Conservation (phyloP, 2,329 filamentous ascomycete species). For the Phoma sp. region DNA sequence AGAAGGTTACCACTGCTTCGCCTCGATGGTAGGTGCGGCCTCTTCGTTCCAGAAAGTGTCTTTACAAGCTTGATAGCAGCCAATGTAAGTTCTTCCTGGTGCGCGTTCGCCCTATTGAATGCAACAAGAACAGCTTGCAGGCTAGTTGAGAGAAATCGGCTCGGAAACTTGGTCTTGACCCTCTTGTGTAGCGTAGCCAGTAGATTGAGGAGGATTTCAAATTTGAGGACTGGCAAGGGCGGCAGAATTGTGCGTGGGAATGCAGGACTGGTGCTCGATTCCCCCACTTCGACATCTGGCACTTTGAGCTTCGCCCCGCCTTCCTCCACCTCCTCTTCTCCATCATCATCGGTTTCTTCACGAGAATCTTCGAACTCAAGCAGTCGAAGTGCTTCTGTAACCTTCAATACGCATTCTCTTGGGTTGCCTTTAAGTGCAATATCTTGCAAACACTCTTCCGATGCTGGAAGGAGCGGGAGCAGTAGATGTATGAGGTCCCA, state of each 20-base stretch:
- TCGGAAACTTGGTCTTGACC: constrained; percentile 79
- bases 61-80: constrained; percentile 75
- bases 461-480: constrained; percentile 68
- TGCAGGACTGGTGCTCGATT: constrained; percentile 42
- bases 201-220: constrained; percentile 74
- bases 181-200: constrained; percentile 75
- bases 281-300: constrained; percentile 35
- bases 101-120: constrained; percentile 65
- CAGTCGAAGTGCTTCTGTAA: constrained; percentile 73
- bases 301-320: constrained; percentile 25
- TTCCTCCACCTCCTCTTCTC: constrained; percentile 38
- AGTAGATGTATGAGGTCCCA: constrained; percentile 85
- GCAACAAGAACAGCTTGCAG: constrained; percentile 73
- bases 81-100: constrained; percentile 70
- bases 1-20: constrained; percentile 59
- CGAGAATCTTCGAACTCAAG: constrained; percentile 58
- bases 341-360: constrained; percentile 65
- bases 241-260: constrained; percentile 31
- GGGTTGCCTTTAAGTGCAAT: constrained; percentile 81
- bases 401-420: constrained; percentile 80
- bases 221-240: constrained; percentile 61
- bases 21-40: constrained; percentile 69
- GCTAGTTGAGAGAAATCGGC: constrained; percentile 79
- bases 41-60: constrained; percentile 70
- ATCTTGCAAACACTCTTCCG: constrained; percentile 74